Percentiles rank a stretch among this genome's conserved stretches.
These are phyloP conservation scores for Nicotiana benthamiana DNA, from an alignment of 257 asterid species.

Conservation along the genomic window DNA sequence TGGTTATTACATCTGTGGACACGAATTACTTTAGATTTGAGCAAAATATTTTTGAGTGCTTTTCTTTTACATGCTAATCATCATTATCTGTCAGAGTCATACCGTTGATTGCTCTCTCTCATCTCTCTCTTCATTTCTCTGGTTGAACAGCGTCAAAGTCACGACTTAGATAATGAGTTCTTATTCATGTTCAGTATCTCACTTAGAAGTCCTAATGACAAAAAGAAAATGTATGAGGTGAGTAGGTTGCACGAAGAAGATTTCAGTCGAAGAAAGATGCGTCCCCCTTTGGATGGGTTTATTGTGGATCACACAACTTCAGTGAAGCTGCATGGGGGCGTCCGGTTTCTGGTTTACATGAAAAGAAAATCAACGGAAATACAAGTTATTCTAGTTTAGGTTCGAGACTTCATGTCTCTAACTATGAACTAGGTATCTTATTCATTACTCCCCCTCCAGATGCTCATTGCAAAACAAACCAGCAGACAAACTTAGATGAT, in stretches of 20 bases:
- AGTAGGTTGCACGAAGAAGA: constrained; percentile 78
- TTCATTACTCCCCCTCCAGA: constrained; percentile 60
- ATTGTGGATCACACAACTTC: constrained; percentile 81
- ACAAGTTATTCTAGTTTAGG: constrained; percentile 42
- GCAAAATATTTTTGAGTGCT: background rate
- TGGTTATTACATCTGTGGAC: background rate
- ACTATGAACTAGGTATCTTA: constrained; percentile 73
- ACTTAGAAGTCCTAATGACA: background rate
- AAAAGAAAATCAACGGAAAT: constrained; percentile 19
- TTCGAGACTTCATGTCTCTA: constrained; percentile 65
- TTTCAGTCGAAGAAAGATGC: constrained; percentile 39
- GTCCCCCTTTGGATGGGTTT: constrained; percentile 80
- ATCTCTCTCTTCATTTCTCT: background rate
- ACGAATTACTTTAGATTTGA: background rate
- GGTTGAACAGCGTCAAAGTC: background rate
- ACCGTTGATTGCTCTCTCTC: background rate
- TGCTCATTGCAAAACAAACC: constrained; percentile 13
- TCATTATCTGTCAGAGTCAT: background rate
- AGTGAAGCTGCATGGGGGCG: constrained; percentile 98
- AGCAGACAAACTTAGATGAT: constrained; percentile 42
- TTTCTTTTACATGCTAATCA: background rate
- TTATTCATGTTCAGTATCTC: background rate
- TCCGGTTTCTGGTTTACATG: constrained; percentile 34
- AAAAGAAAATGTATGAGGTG: constrained; percentile 16
- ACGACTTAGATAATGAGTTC: background rate